Percentiles rank a stretch among this genome's conserved stretches.
Evolutionary conservation across 2,329 filamentous ascomycete genomes (phyloP).

Genomic region (Fusarium succisae): DNA sequence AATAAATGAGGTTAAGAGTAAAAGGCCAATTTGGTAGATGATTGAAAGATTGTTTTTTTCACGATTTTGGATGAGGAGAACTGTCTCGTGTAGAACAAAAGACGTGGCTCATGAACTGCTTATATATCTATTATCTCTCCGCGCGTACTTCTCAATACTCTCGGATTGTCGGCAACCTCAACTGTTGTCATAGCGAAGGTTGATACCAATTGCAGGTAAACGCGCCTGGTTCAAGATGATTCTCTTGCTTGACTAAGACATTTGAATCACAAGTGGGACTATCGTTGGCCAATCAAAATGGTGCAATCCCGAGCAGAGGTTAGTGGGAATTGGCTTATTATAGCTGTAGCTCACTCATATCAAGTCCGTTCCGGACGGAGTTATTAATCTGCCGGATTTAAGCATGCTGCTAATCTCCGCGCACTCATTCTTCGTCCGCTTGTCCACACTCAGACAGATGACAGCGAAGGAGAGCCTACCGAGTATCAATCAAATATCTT

Average conservation of each 20-base stretch:
- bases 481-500: accelerated
- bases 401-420: background rate
- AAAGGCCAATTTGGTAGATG: accelerated
- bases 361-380: background rate
- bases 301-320: background rate
- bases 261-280: accelerated
- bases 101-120: background rate
- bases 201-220: background rate
- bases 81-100: background rate
- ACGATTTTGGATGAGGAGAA: accelerated
- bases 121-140: background rate
- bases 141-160: accelerated
- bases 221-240: accelerated
- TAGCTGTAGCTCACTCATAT: background rate
- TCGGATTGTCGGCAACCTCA: background rate
- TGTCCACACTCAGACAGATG: accelerated
- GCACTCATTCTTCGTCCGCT: accelerated
- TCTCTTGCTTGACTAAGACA: background rate
- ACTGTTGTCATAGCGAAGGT: accelerated
- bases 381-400: background rate
- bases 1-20: accelerated
- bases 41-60: background rate
- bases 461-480: background rate
- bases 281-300: background rate
- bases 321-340: background rate